Conservation (phyloP, 768 basidiomycete genomes). For the Tricholoma bakamatsutake region DNA sequence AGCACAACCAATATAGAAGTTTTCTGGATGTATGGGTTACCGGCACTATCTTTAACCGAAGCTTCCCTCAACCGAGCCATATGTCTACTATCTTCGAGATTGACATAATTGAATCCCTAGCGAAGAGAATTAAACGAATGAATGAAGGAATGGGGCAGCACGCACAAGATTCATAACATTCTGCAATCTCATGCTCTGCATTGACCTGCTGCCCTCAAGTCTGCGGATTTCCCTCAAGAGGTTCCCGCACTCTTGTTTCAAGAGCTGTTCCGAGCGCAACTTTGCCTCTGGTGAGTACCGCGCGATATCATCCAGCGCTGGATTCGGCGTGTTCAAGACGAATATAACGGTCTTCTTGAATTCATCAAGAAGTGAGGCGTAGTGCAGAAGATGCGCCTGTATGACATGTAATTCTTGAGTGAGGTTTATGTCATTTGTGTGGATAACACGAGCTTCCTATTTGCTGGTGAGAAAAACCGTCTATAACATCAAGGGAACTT, state of each 20-base stretch:
- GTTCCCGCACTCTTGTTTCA: constrained; percentile 39
- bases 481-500: constrained; percentile 9
- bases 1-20: neutral
- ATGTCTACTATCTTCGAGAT: constrained; percentile 39
- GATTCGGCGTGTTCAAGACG: constrained; percentile 42
- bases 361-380: constrained; percentile 46
- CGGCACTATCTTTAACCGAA: constrained; percentile 36
- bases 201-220: constrained; percentile 32
- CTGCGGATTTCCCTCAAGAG: constrained; percentile 45
- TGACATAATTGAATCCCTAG: constrained; percentile 43
- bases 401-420: constrained; percentile 52
- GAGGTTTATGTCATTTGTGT: constrained; percentile 32
- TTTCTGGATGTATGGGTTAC: constrained; percentile 14
- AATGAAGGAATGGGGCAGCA: neutral
- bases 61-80: constrained; percentile 37
- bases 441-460: constrained; percentile 42
- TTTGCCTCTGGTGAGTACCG: constrained; percentile 9
- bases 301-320: constrained; percentile 28
- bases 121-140: neutral
- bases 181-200: constrained; percentile 40
- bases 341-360: constrained; percentile 49
- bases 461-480: neutral
- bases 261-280: constrained; percentile 18
- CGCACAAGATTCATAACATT: constrained; percentile 47
- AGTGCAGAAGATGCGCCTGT: constrained; percentile 54